Evolutionary conservation across 2,329 filamentous ascomycete species (phyloP).

Genomic region (Xylariaceae sp.): DNA sequence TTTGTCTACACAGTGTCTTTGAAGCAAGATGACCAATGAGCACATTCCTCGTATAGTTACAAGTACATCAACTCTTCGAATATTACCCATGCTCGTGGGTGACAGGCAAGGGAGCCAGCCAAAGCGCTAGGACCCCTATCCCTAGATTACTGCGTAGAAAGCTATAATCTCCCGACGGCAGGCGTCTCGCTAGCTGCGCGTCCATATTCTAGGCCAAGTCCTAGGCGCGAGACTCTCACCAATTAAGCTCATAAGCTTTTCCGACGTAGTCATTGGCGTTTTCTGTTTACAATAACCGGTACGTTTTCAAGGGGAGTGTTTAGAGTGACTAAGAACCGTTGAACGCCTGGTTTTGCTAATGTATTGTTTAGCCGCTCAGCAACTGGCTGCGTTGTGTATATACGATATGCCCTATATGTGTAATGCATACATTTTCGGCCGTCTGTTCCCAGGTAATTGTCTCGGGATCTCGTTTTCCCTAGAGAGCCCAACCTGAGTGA

Average conservation of each 20-base stretch:
- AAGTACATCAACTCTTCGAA: conserved; percentile 11
- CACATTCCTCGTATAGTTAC: conserved; percentile 21
- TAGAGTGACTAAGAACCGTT: conserved; percentile 19
- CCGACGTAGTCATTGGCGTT: conserved; percentile 2
- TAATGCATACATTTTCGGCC: no score
- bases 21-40: conserved; percentile 11
- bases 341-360: conserved; percentile 19
- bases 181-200: conserved; percentile 28
- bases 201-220: conserved; percentile 10
- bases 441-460: conserved; percentile 13
- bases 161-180: conserved; percentile 7
- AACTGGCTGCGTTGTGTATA: no score
- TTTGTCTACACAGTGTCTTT: conserved; percentile 9
- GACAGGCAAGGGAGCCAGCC: conserved; percentile 1
- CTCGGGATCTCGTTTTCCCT: conserved; percentile 20
- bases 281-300: conserved; percentile 3
- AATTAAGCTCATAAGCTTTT: conserved; percentile 7
- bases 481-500: conserved; percentile 3
- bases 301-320: conserved; percentile 21
- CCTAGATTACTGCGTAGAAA: no score
- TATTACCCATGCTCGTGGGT: conserved; percentile 19
- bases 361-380: conserved; percentile 6
- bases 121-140: no score
- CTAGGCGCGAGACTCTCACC: conserved; percentile 24
- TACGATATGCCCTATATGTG: no score